A percentile compares a stretch with the other conserved stretches of the same genome.
These are phyloP conservation scores for Cryptosporidium sp. DNA, from an alignment of 169 alveolate species.

Conservation along the genomic window DNA sequence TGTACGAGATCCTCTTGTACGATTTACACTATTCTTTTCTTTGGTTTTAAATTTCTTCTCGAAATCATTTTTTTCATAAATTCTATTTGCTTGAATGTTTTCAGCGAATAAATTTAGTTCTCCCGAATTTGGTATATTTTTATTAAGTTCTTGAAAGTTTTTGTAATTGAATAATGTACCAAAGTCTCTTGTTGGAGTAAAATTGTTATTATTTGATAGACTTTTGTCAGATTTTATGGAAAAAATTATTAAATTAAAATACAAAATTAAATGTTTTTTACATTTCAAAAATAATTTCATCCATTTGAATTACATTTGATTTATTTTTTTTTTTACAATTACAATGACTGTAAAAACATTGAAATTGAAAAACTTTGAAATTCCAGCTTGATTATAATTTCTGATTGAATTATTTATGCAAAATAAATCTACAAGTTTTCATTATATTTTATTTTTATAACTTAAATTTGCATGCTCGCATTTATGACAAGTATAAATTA, in stretches of 20 bases:
- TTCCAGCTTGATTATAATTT: neutral
- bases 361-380: neutral
- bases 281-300: slow-evolving; percentile 12
- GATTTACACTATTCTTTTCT: neutral
- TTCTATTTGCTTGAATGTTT: slow-evolving; percentile 1
- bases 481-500: neutral
- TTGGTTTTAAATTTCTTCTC: neutral
- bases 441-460: neutral
- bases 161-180: neutral
- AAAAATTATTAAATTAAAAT: neutral
- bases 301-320: neutral
- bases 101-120: neutral
- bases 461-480: slow-evolving; percentile 2
- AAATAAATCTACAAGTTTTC: neutral
- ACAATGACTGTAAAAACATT: neutral
- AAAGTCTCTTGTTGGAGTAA: slow-evolving; percentile 4
- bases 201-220: neutral
- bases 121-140: slow-evolving; percentile 18
- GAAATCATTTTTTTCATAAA: neutral
- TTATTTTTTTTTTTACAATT: neutral
- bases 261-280: neutral
- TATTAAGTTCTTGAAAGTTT: slow-evolving; percentile 8
- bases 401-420: neutral
- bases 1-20: neutral
- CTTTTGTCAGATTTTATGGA: neutral